These are phyloP conservation scores for Linum usitatissimum DNA, from an alignment of 345 rosid species.

Conservation along the genomic window DNA sequence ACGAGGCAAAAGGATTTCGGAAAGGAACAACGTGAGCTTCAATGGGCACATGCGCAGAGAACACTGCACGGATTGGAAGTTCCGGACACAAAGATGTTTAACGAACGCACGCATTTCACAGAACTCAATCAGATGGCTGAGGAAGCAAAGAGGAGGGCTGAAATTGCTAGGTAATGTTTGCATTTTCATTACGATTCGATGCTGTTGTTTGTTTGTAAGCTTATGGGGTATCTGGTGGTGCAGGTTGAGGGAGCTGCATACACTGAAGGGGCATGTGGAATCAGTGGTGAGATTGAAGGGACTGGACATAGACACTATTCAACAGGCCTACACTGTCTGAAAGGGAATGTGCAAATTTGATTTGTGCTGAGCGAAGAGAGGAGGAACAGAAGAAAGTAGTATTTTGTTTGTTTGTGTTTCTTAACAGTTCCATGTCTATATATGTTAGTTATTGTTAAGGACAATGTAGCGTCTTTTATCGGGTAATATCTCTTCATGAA, in stretches of 20 bases:
- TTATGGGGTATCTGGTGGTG: slow-evolving; percentile 1
- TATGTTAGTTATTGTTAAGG: too few species aligned
- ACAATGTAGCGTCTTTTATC: too few species aligned
- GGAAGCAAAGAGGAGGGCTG: slow-evolving; percentile 97
- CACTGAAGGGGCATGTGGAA: slow-evolving; percentile 93
- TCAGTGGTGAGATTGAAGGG: slow-evolving; percentile 91
- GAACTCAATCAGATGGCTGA: slow-evolving; percentile 96
- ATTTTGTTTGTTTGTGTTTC: too few species aligned
- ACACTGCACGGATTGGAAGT: slow-evolving; percentile 89
- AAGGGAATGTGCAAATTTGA: too few species aligned
- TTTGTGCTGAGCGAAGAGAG: too few species aligned
- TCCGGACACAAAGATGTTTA: slow-evolving; percentile 91
- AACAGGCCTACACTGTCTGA: slow-evolving; percentile 89
- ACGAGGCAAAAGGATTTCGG: slow-evolving; percentile 96
- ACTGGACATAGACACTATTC: slow-evolving; percentile 93
- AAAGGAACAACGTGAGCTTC: slow-evolving; percentile 95
- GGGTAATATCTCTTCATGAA: too few species aligned
- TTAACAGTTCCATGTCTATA: too few species aligned
- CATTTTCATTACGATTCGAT: neutral
- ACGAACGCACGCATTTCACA: slow-evolving; percentile 62
- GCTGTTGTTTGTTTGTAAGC: neutral
- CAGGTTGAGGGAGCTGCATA: slow-evolving; percentile 91
- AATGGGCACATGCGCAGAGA: slow-evolving; percentile 99
- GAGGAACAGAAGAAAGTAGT: too few species aligned
- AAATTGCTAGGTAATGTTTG: slow-evolving; percentile 65